Base-by-base conservation (phyloP, 192 early-diverging fungal genomes). In the Lobosporangium transversale region DNA sequence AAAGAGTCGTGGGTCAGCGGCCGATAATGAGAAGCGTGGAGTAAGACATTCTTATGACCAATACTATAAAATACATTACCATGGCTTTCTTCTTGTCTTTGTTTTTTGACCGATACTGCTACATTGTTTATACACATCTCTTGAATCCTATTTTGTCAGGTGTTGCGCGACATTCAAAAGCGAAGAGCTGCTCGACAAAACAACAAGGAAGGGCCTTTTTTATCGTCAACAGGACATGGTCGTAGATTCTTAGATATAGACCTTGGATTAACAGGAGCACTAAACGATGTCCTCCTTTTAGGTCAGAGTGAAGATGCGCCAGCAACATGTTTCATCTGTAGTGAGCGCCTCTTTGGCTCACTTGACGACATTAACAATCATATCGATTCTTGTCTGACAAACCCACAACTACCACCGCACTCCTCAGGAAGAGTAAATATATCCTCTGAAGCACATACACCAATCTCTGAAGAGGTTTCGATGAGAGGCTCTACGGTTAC, bases 311-410 rank as follows among this genome's bases (percentile, higher is more conserved):
- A 56, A 21, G 80, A 79, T 62, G 26, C 68, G 6, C 79, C 58
- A 6, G 80, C 82, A 20, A 83, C 76, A 0, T 93, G 91, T 65
- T 90, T 89, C 63, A 87, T 93, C 49, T 93, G 91, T 76, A 83
- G 82, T 29, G 65, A 83, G 43, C 54, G 70, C 0, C 79, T 93
- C 7, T 82, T 78, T 63, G 86, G 85, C 14, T 89, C 89, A 6
- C 70, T 75, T 4, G 84, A 85, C 3, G 83, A 73, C 8, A 80
- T 94, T 56, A 94, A 94, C 49, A 31, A 76, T n/a, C 94, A 96
- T 62, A 91, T 94, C 32, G 93, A 96, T 54, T 56, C 62, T 2
- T 96, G 94, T 58, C 74, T 96, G 11, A 60, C 73, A 14, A 67
- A 76, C 18, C 73, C 73, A 10, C 73, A 76, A 14, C n/a, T n/a